Evolutionary conservation across 2,329 filamentous ascomycete genomes (phyloP).

Genomic region (Trichoderma atrobrunneum): DNA sequence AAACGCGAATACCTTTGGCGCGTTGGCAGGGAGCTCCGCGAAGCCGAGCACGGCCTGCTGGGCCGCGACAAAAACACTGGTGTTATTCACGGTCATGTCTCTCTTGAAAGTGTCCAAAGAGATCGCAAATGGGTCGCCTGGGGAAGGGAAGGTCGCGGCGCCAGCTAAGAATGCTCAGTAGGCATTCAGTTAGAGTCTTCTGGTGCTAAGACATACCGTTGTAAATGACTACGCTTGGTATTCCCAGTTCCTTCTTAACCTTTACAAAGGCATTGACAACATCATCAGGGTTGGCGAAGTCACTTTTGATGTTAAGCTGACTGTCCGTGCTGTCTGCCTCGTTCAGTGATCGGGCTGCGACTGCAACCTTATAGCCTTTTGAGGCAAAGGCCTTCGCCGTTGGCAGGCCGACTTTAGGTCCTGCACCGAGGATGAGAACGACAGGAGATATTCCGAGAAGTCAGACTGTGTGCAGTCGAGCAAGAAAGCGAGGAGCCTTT

Average conservation of each 20-base stretch:
- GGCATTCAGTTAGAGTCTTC: background rate
- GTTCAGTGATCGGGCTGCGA: slow-evolving; percentile 6
- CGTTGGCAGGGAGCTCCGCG: background rate
- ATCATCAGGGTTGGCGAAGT: slow-evolving; percentile 6
- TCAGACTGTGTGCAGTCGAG: background rate
- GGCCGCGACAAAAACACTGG: slow-evolving; percentile 1
- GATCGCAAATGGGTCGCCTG: slow-evolving; percentile 4
- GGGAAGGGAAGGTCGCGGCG: background rate
- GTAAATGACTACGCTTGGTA: slow-evolving; percentile 2
- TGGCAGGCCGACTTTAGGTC: background rate
- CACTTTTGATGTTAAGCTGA: slow-evolving; percentile 3
- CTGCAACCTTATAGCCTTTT: slow-evolving; percentile 7
- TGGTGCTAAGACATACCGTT: background rate
- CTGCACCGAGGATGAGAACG: slow-evolving; percentile 1
- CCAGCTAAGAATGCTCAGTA: background rate
- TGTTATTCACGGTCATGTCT: slow-evolving; percentile 1
- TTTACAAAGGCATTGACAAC: background rate
- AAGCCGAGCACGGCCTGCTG: slow-evolving; percentile 7
- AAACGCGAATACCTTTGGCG: slow-evolving; percentile 1
- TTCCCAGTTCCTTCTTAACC: background rate
- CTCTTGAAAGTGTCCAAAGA: background rate
- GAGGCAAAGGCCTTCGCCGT: background rate
- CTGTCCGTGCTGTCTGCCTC: slow-evolving; percentile 8
- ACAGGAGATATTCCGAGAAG: background rate
- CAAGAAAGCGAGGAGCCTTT: background rate